Evolutionary conservation across 495 filamentous ascomycete genomes (phyloP).

Genomic region (Aspergillus egyptiacus): DNA sequence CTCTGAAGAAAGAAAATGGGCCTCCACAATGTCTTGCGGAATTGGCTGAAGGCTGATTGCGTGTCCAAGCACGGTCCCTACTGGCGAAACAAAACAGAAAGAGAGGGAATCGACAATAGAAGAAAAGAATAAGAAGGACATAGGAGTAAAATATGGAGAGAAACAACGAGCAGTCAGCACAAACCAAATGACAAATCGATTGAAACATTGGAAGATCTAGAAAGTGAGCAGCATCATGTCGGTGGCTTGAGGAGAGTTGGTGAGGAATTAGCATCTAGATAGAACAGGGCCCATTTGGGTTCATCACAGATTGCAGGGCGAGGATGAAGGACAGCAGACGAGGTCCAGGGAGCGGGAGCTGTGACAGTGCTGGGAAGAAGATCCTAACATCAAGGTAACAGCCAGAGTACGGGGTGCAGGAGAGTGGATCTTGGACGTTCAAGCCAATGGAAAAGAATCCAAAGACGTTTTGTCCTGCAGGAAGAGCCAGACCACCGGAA

Average conservation of each 20-base stretch:
- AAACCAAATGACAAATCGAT: background rate
- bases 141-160: background rate
- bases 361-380: no score
- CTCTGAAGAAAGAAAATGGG: background rate
- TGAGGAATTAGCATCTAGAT: no score
- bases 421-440: background rate
- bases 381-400: no score
- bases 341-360: no score
- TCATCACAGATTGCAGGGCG: no score
- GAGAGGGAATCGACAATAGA: no score
- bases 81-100: background rate
- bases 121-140: background rate
- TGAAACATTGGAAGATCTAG: conserved; percentile 15
- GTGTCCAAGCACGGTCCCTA: background rate
- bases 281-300: no score
- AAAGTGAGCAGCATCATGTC: conserved; percentile 11
- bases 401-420: background rate
- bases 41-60: background rate
- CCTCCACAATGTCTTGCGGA: conserved; percentile 6
- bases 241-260: conserved; percentile 8
- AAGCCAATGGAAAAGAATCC: background rate
- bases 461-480: background rate
- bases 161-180: background rate
- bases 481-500: no score
- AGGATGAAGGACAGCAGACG: no score